phyloP scores from a whole-genome alignment of 129 eudicot species.

The Mikania micrantha region DNA sequence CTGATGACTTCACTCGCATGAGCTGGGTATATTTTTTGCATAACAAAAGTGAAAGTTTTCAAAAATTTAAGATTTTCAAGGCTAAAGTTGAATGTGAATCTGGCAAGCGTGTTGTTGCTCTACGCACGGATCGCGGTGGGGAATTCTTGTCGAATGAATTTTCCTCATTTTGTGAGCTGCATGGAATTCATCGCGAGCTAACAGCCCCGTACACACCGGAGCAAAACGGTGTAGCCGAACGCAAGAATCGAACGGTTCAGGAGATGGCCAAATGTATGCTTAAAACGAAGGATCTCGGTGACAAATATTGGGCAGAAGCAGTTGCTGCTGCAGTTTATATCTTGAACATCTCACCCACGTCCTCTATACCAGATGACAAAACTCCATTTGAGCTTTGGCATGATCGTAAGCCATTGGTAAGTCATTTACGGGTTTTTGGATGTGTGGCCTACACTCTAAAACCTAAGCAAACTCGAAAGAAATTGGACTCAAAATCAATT shows the following conservation, averaged over 20 bases:
- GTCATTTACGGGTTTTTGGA: no score
- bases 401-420: no score
- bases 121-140: neutral
- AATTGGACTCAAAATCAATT: no score
- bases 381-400: no score
- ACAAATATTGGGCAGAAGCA: no score
- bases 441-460: no score
- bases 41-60: neutral
- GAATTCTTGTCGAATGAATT: neutral
- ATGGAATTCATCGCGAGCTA: neutral
- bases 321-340: no score
- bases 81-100: neutral
- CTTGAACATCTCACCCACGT: no score
- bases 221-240: neutral
- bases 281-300: neutral
- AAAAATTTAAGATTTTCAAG: no score
- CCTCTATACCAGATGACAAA: no score
- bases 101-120: neutral
- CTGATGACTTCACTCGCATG: neutral
- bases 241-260: neutral
- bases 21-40: neutral
- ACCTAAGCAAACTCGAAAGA: no score
- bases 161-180: neutral
- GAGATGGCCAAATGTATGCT: neutral
- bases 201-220: neutral